Base-by-base conservation (phyloP, 208 protist genomes). In the Crithidia bombi region DNA sequence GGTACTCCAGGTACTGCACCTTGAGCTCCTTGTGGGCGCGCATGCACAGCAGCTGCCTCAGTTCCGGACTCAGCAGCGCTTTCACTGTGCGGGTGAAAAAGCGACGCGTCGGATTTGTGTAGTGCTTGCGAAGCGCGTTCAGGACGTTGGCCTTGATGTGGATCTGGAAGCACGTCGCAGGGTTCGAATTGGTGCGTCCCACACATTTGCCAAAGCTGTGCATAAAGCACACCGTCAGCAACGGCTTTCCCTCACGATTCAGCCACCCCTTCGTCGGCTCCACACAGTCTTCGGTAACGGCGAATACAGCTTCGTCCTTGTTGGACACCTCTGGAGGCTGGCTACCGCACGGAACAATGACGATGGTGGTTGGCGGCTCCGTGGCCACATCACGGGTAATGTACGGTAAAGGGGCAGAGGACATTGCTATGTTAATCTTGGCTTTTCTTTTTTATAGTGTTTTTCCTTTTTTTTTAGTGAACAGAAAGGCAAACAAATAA, bases 1-100 rank as follows among this genome's bases (percentile, higher is more conserved):
- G 78, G 51, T 85, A 88, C 43, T 88, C 79, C 1, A 88, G 79
- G 51, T 88, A 85, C 61, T 88, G 78, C n/a, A 88, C 78, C 56
- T 82, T 84, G 26, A 88, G 54, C 57, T 79, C 67, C 41, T 85
- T 88, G 57, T 71, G 36, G 9, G 79, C 79, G 1, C 67, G 74
- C 52, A 70, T 70, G 51, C 65, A 85, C n/a, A 85, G 79, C 41
- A 79, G 56, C 25, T 79, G 78, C 17, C 79, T 78, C 5, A 88
- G 64, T 26, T 88, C 82, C 9, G 51, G 57, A 32, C 69, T 67
- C 5, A 88, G 74, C 49, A 75, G 58, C 23, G 79, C 75, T 56
- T 85, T 88, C 44, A 88, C 73, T 23, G 79, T 85, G 50, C 82
- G 68, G 3, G 73, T 75, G 69, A 88, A 84, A 33, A 78, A 88